These are phyloP conservation scores for Polyplosphaeria fusca DNA, from an alignment of 495 filamentous ascomycete species.

Conservation along the genomic window DNA sequence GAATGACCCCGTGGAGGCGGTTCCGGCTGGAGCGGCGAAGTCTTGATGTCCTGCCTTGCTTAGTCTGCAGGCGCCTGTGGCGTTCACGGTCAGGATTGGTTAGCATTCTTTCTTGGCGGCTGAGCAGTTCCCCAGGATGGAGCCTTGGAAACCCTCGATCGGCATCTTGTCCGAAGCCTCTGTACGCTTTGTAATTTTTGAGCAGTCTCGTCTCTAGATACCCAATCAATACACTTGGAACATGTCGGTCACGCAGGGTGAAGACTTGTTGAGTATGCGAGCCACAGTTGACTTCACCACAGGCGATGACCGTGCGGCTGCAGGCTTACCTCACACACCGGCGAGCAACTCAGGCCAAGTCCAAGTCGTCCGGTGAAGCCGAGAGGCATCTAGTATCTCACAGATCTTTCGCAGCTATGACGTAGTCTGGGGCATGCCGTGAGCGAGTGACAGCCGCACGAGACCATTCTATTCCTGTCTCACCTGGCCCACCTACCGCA, in stretches of 20 bases:
- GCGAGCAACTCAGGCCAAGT: not conserved
- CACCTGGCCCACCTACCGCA: not conserved
- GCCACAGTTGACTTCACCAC: no score
- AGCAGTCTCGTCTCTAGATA: no score
- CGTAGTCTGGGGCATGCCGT: constrained; percentile 5
- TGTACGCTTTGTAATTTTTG: no score
- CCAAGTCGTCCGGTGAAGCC: constrained; percentile 3
- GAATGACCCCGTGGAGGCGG: not conserved
- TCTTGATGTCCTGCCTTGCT: constrained; percentile 2
- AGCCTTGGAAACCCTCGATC: no score
- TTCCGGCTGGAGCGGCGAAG: constrained; percentile 4
- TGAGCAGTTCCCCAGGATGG: no score
- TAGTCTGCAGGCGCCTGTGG: not conserved
- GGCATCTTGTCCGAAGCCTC: no score
- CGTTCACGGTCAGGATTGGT: not conserved
- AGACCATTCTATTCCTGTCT: constrained; percentile 4
- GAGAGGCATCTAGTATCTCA: not conserved
- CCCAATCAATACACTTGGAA: no score
- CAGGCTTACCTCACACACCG: not conserved
- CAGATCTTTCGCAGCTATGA: constrained; percentile 2
- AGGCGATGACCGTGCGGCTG: no score
- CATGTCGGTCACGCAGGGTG: no score
- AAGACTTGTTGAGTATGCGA: no score
- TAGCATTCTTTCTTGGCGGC: no score
- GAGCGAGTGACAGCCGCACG: constrained; percentile 9